Conservation (phyloP, 495 filamentous ascomycete species). For the Penicillium verhagenii region DNA sequence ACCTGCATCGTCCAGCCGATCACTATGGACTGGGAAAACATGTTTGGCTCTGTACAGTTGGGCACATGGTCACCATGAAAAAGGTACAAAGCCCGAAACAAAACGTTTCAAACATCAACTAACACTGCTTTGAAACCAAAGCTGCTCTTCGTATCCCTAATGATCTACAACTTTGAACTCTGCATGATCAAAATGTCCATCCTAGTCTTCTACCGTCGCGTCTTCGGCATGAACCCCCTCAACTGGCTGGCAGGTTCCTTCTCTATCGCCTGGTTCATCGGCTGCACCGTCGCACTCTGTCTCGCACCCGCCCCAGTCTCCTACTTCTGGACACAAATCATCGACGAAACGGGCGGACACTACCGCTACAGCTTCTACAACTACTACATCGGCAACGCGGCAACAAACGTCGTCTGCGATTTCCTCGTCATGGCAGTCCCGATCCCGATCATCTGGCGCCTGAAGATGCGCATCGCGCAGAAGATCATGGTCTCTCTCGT, state of each 20-base stretch:
- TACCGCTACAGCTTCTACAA: conserved; percentile 19
- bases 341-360: neutral
- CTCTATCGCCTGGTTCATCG: conserved; percentile 10
- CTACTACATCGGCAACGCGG: conserved; percentile 43
- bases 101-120: neutral
- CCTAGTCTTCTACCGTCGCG: conserved; percentile 26
- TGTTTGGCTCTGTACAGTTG: neutral
- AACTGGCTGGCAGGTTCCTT: conserved; percentile 12
- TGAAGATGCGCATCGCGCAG: conserved; percentile 43
- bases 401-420: conserved; percentile 52
- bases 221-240: conserved; percentile 18
- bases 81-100: neutral
- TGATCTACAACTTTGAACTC: conserved; percentile 21
- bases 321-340: conserved; percentile 20
- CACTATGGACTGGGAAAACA: neutral
- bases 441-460: conserved; percentile 39
- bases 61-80: neutral
- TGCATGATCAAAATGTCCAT: conserved; percentile 21
- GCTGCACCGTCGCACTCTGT: conserved; percentile 18
- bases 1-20: neutral
- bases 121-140: neutral
- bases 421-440: conserved; percentile 52
- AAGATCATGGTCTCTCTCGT: conserved; percentile 47
- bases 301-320: conserved; percentile 11
- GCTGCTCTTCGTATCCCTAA: conserved; percentile 17